Base-by-base conservation (phyloP, 225 moss, liverwort and hornwort genomes). In the Anthoceros angustus region DNA sequence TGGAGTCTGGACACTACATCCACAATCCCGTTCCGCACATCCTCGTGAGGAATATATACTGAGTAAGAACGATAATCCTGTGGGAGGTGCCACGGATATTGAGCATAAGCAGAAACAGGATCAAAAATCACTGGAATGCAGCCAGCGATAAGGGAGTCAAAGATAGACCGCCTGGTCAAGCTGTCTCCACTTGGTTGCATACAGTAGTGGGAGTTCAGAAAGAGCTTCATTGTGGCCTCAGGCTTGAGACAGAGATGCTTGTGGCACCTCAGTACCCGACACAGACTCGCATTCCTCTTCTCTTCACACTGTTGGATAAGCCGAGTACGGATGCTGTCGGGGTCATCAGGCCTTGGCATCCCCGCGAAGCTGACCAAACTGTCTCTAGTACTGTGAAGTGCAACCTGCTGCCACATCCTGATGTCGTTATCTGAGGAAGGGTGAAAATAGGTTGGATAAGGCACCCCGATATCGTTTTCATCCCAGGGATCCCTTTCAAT, bases 401-500 rank as follows among this genome's bases (percentile, higher is more conserved):
- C 76, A 7, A 81, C 79, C 0, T 67, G 16, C 3, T 83, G 79
- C 95, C 95, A 98, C 2, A 49, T 63, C 2, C 77, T 83, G 45
- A 91, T 74, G 39, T 92, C 88, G 12, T 78, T 48, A 15, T 85
- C 88, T 38, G 86, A 84, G 39, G 71, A 79, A 0, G 95, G 95
- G 63, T 98, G 95, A 78, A 98, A 98, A 65, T 91, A 98, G 0
- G 95, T 98, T 0, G 95, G 95, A 50, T 91, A 91, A 0, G 95
- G 95, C 5, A 92, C 84, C 3, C 91, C 95, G 18, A 92, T 70
- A 64, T 98, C 95, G 49, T 88, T 92, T 3, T 32, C 49, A 71
- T 88, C 85, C 95, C 95, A 98, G 0, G 95, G 95, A 46, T 98
- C 80, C 63, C 95, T 83, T 74, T 98, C 95, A 41, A 98, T 91